A percentile compares a stretch with the other conserved stretches of the same genome.
Conservation (phyloP, 1,284 basidiomycete species). For the Sporisorium exsertum region DNA sequence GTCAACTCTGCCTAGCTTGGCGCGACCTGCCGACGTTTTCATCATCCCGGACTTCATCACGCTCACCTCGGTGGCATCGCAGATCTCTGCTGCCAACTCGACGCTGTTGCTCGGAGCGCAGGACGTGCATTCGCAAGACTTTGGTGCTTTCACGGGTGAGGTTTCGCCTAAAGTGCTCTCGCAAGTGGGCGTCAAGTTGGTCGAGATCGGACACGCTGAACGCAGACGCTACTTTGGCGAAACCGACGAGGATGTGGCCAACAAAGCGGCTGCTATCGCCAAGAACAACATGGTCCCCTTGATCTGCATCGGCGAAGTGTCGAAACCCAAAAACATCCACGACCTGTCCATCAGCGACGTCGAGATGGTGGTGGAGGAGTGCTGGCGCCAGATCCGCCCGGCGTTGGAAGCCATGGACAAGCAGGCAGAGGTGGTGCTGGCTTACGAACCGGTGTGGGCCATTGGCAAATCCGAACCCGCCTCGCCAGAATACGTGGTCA, state of each 20-base stretch:
- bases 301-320: conserved; percentile 63
- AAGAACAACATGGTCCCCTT: conserved; percentile 56
- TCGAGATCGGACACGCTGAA: conserved; percentile 67
- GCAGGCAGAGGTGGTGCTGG: conserved; percentile 51
- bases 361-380: conserved; percentile 52
- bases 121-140: conserved; percentile 55
- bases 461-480: conserved; percentile 62
- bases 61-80: conserved; percentile 30
- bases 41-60: conserved; percentile 65
- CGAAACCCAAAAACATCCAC: conserved; percentile 36
- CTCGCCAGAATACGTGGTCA: conserved; percentile 59
- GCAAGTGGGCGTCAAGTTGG: conserved; percentile 56
- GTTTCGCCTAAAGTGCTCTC: conserved; percentile 59
- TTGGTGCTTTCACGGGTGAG: conserved; percentile 62
- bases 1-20: conserved; percentile 8
- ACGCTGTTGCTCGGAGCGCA: conserved; percentile 59
- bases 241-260: conserved; percentile 57
- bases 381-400: conserved; percentile 58
- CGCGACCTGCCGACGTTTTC: conserved; percentile 50
- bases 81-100: conserved; percentile 18
- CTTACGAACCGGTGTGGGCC: conserved; percentile 67
- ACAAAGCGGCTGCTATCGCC: conserved; percentile 52
- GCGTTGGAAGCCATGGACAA: conserved; percentile 40
- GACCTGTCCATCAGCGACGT: conserved; percentile 25
- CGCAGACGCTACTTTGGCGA: conserved; percentile 59